These are phyloP conservation scores for Acer campestre DNA, from an alignment of 345 rosid species.

Conservation along the genomic window DNA sequence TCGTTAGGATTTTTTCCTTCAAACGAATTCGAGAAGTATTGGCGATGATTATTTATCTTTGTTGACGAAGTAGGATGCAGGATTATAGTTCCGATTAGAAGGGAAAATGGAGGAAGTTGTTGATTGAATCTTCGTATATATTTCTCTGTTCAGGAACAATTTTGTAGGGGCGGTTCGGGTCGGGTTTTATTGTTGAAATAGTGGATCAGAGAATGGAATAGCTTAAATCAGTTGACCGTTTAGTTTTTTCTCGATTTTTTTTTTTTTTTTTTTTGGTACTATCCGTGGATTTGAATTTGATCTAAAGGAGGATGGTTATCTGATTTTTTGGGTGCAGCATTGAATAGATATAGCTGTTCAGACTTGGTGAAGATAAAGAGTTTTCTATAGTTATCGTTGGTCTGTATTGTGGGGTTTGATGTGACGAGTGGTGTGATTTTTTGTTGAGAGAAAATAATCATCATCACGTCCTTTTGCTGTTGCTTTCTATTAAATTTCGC, in stretches of 20 bases:
- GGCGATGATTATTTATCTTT: constrained; percentile 16
- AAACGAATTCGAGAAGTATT: constrained; percentile 9
- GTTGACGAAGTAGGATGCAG: constrained; percentile 20
- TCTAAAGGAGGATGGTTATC: constrained; percentile 25
- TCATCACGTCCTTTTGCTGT: constrained; percentile 1
- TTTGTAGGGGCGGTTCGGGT: constrained; percentile 2
- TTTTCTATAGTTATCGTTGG: constrained; percentile 8
- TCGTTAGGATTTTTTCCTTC: not conserved
- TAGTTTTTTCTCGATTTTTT: constrained; percentile 14
- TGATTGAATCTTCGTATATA: constrained; percentile 12
- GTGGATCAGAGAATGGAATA: constrained; percentile 29
- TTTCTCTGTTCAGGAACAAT: constrained; percentile 11
- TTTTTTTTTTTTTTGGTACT: not conserved
- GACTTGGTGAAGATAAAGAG: constrained; percentile 12
- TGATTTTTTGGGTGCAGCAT: constrained; percentile 9
- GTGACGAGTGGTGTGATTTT: constrained; percentile 12
- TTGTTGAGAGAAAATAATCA: not conserved
- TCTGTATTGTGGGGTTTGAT: constrained; percentile 1
- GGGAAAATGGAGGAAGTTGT: not conserved
- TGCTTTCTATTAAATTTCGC: constrained; percentile 19
- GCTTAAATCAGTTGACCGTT: constrained; percentile 16
- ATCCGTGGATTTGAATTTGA: constrained; percentile 22
- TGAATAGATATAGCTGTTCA: constrained; percentile 22
- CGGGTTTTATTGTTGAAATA: constrained; percentile 14
- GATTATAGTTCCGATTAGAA: not conserved